Evolutionary conservation across 495 filamentous ascomycete species (phyloP).

Genomic region (Schizothecium vesticola): DNA sequence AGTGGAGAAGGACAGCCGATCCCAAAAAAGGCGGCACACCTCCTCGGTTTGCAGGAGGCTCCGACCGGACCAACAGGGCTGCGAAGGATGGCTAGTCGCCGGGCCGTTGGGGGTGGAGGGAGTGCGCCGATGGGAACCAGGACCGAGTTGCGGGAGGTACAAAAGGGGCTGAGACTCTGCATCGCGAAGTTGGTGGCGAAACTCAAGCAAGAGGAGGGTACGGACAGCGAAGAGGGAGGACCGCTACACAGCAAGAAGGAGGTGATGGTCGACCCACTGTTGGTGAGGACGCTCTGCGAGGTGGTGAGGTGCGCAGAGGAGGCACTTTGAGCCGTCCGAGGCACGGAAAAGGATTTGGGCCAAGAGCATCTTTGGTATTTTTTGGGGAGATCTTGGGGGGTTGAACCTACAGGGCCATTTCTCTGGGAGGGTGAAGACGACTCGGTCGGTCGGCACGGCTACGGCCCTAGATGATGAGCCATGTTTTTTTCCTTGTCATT

Average conservation of each 20-base stretch:
- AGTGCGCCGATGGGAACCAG: not conserved
- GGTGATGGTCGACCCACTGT: conserved; percentile 27
- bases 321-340: not conserved
- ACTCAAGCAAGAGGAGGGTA: conserved; percentile 19
- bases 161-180: conserved; percentile 34
- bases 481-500: not conserved
- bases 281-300: conserved; percentile 41
- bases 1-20: conserved; percentile 17
- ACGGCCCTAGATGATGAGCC: not conserved
- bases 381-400: not conserved
- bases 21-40: conserved; percentile 36
- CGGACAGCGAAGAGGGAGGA: not conserved
- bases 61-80: not conserved
- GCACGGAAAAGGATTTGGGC: not conserved
- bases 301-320: conserved; percentile 38
- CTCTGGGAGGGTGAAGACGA: not conserved
- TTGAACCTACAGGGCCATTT: not conserved
- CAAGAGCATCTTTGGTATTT: not conserved
- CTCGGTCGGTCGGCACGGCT: not conserved
- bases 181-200: conserved; percentile 34
- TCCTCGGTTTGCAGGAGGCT: conserved; percentile 32
- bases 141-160: conserved; percentile 25
- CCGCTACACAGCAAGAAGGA: conserved; percentile 9
- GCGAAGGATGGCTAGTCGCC: conserved; percentile 1
- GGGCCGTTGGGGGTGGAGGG: not conserved